A percentile compares a stretch with the other conserved stretches of the same genome.
Conservation (phyloP, 305 asterid species). For the Fraxinus latifolia region DNA sequence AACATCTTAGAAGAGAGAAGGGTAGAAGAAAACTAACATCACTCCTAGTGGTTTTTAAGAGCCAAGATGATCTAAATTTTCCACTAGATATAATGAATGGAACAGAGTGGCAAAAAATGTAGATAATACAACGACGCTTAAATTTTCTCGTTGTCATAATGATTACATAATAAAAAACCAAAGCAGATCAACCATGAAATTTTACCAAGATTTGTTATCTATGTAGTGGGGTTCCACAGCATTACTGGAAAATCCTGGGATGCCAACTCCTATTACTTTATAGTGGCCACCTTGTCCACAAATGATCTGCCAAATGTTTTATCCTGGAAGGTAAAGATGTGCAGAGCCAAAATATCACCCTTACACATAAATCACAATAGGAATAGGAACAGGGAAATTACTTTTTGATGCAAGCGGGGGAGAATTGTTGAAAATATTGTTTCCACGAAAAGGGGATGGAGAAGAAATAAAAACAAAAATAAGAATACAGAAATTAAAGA, state of each 20-base stretch:
- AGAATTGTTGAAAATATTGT: background rate
- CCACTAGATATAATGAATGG: background rate
- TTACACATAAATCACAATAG: background rate
- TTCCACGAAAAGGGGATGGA: no score
- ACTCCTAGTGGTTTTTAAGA: background rate
- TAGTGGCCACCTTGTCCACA: constrained; percentile 74
- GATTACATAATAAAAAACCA: background rate
- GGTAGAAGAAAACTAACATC: background rate
- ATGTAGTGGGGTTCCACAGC: constrained; percentile 54
- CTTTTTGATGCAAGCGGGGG: background rate
- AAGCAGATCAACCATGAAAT: constrained; percentile 2
- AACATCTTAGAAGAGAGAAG: background rate
- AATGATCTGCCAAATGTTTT: constrained; percentile 75
- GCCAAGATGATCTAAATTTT: background rate
- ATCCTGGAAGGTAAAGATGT: constrained; percentile 42
- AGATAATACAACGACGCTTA: background rate
- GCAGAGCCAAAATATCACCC: background rate
- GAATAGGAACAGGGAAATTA: background rate
- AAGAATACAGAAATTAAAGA: no score
- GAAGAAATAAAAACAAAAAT: no score
- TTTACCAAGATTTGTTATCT: constrained; percentile 58
- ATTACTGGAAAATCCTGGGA: constrained; percentile 65
- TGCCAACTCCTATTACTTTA: constrained; percentile 75
- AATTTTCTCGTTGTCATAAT: no score
- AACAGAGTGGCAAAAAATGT: background rate